Conservation (phyloP, 805 yeast species). For the Grigorovia transvaalensis region DNA sequence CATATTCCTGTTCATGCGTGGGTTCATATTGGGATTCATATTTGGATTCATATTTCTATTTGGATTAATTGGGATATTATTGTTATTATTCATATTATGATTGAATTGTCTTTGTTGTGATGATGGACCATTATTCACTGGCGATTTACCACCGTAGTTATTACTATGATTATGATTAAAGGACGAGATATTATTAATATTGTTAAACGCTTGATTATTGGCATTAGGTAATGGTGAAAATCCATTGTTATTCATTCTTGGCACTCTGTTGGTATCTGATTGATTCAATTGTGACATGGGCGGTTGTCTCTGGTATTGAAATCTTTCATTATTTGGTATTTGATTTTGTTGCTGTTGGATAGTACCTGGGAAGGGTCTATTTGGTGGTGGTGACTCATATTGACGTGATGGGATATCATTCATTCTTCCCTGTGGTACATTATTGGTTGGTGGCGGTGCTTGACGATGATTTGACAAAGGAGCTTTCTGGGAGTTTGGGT, state of each 20-base stretch:
- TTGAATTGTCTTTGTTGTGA: background rate
- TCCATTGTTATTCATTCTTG: background rate
- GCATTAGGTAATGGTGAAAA: background rate
- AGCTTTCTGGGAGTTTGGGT: background rate
- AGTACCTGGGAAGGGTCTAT: conserved; percentile 2
- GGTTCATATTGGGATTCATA: background rate
- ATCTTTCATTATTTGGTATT: background rate
- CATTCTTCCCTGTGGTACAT: background rate
- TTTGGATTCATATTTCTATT: background rate
- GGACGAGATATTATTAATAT: too few relatives aligned
- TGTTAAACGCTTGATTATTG: background rate
- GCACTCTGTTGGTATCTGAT: background rate
- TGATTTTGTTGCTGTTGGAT: background rate
- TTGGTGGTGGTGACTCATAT: conserved; percentile 2
- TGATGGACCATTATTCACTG: background rate
- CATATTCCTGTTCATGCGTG: background rate
- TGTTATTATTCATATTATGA: background rate
- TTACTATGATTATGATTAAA: too few relatives aligned
- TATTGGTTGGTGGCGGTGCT: background rate
- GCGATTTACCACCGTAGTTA: background rate
- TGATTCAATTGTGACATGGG: background rate
- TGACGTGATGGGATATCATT: background rate
- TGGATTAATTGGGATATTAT: background rate
- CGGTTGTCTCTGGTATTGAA: background rate
- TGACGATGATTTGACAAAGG: background rate